Conservation (phyloP, 345 rosid species). For the Ceriops tagal region DNA sequence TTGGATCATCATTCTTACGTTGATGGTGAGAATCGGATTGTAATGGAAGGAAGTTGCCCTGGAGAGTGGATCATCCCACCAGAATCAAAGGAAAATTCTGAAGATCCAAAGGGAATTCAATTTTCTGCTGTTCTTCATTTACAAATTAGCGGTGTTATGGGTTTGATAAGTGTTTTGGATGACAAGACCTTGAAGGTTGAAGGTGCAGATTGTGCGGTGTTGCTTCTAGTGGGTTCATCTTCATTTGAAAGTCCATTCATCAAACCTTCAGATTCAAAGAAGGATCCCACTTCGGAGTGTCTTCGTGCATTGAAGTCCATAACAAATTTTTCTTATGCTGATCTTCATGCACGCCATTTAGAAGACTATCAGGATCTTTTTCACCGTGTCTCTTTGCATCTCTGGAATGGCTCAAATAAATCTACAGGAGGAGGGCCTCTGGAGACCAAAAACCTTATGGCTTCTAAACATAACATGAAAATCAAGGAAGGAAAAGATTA, state of each 20-base stretch:
- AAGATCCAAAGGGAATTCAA: constrained; percentile 52
- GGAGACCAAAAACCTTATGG: constrained; percentile 13
- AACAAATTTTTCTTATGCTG: constrained; percentile 50
- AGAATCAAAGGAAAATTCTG: constrained; percentile 30
- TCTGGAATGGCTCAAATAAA: constrained; percentile 38
- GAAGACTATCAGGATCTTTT: constrained; percentile 70
- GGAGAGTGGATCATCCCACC: constrained; percentile 62
- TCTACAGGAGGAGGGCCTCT: constrained; percentile 9
- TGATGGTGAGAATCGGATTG: constrained; percentile 45
- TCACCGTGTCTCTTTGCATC: constrained; percentile 66
- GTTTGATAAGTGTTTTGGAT: constrained; percentile 44
- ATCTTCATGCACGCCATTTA: constrained; percentile 64
- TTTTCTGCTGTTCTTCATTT: constrained; percentile 73
- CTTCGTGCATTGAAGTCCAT: constrained; percentile 37
- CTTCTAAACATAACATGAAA: constrained; percentile 9
- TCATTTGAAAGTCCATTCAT: constrained; percentile 78
- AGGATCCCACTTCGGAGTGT: constrained; percentile 54
- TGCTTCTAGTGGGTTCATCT: constrained; percentile 63
- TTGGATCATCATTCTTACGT: constrained; percentile 43
- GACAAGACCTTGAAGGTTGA: constrained; percentile 64
- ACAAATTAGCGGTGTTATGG: constrained; percentile 52
- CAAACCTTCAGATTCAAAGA: constrained; percentile 67
- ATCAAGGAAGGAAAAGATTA: constrained; percentile 14
- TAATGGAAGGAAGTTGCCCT: constrained; percentile 71
- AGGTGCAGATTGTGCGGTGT: constrained; percentile 70